These are phyloP conservation scores for Cantharellus cinnabarinus DNA, from an alignment of 768 basidiomycete genomes.

Conservation along the genomic window DNA sequence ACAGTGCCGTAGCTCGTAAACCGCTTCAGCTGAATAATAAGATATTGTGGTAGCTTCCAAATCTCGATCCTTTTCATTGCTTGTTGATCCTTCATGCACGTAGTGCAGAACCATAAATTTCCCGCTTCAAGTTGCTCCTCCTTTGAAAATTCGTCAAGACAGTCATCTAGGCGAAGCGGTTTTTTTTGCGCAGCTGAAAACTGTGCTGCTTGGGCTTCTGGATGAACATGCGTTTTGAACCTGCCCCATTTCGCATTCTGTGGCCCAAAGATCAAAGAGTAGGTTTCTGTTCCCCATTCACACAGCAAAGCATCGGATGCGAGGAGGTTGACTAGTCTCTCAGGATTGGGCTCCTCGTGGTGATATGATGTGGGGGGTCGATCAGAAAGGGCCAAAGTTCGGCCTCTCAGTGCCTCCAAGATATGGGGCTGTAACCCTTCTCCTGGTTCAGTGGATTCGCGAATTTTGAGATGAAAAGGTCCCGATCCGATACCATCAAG, in stretches of 20 bases:
- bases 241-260: slow-evolving; percentile 47
- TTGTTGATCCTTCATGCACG: slow-evolving; percentile 95
- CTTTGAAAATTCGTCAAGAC: slow-evolving; percentile 85
- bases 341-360: slow-evolving; percentile 6
- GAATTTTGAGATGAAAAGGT: background rate
- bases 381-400: background rate
- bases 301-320: slow-evolving; percentile 61
- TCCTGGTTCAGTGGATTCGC: background rate
- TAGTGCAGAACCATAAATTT: slow-evolving; percentile 93
- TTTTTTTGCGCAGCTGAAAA: slow-evolving; percentile 32
- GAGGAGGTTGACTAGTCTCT: slow-evolving; percentile 24
- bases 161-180: slow-evolving; percentile 62
- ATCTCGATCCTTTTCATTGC: slow-evolving; percentile 95
- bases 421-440: background rate
- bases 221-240: slow-evolving; percentile 48
- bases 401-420: background rate
- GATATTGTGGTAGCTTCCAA: slow-evolving; percentile 89
- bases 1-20: slow-evolving; percentile 75
- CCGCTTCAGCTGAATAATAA: slow-evolving; percentile 91
- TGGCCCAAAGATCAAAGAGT: slow-evolving; percentile 54
- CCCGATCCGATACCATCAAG: background rate
- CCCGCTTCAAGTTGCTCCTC: slow-evolving; percentile 90
- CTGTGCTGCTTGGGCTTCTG: slow-evolving; percentile 32
- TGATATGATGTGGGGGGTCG: slow-evolving; percentile 15
- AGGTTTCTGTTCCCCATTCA: slow-evolving; percentile 68